Evolutionary conservation across 73 alveolate species (phyloP).

Genomic region (Uronychia setigera): DNA sequence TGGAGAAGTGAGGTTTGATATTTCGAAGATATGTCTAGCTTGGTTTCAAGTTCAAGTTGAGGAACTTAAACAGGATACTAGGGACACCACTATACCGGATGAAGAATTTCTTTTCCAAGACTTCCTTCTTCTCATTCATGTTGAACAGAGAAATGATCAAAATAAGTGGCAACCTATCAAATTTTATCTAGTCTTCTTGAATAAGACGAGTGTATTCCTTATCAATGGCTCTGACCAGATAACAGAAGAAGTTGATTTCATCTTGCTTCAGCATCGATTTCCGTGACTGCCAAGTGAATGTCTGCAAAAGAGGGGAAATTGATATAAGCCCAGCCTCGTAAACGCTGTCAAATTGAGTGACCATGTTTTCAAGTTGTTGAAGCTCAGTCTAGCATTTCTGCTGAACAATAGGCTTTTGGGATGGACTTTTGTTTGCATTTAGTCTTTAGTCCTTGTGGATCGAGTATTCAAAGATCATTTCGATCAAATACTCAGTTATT

Average conservation of each 20-base stretch:
- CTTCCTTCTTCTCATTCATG: not conserved
- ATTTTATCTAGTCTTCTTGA: not conserved
- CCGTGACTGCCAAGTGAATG: not conserved
- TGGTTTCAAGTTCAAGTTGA: not conserved
- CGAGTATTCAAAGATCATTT: not conserved
- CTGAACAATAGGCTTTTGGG: conserved; percentile 1
- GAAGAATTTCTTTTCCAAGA: not conserved
- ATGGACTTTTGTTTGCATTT: too few species aligned
- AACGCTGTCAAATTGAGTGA: not conserved
- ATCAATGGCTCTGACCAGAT: not conserved
- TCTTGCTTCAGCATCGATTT: not conserved
- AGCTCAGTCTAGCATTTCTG: not conserved
- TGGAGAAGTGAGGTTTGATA: not conserved
- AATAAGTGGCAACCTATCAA: not conserved
- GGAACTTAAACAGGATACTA: not conserved
- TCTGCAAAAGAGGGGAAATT: not conserved
- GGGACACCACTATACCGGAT: not conserved
- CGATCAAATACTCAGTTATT: not conserved
- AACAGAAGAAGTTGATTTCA: not conserved
- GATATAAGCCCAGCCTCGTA: not conserved
- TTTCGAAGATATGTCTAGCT: not conserved
- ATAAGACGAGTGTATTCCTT: not conserved
- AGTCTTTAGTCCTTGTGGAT: not conserved
- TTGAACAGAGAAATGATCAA: not conserved
- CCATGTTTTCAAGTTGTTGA: not conserved